Evolutionary conservation across 1,284 basidiomycete species (phyloP), one percentile per base, ranked within the genome.

Genomic region (Mycosarcoma mackinlayi): DNA sequence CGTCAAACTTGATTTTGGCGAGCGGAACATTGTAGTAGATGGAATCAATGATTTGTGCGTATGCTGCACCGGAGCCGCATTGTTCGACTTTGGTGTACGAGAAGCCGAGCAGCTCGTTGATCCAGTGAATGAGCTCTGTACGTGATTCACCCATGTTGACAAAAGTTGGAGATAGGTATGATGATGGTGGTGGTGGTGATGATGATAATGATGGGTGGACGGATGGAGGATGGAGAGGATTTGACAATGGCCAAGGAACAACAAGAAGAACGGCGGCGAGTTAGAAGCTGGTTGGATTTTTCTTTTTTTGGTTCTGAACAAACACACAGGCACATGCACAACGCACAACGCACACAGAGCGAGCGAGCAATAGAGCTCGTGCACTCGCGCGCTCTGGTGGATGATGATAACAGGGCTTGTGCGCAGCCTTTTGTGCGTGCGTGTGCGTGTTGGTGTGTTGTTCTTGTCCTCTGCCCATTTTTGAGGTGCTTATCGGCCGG

Each of bases 41-140:
- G 44, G 92, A 93, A 86, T 98, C 94, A 58, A 97, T 85, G 80
- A 97, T 87, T 82, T 87, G 80, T 2, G 68, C 65, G 34, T 83
- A 83, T 0, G 79, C 82, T 11, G 81, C 80, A 28, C 79, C 79
- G 33, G 65, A 76, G 1, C 94, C 94, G 82, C 92, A 96, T 84
- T 98, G 93, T 64, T 82, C 80, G 24, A 84, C 81, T 84, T 97
- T 98, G 28, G 91, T 93, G 85, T 96, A 94, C 84, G 91, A 91
- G 83, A 93, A 85, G 78, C 91, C 89, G 8, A 98, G 88, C 19
- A 98, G 89, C 44, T 95, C 92, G 84, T 98, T 98, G 80, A 97
- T 86, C 96, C 96, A 98, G 47, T 87, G 87, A 37, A 98, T 82
- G 28, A 98, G 87, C 81, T 98, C 96, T 44, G 91, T 91, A 81